Evolutionary conservation across 176 grass and related monocot species (phyloP), one percentile per base, ranked within the genome.

Genomic region (Avena sativa): DNA sequence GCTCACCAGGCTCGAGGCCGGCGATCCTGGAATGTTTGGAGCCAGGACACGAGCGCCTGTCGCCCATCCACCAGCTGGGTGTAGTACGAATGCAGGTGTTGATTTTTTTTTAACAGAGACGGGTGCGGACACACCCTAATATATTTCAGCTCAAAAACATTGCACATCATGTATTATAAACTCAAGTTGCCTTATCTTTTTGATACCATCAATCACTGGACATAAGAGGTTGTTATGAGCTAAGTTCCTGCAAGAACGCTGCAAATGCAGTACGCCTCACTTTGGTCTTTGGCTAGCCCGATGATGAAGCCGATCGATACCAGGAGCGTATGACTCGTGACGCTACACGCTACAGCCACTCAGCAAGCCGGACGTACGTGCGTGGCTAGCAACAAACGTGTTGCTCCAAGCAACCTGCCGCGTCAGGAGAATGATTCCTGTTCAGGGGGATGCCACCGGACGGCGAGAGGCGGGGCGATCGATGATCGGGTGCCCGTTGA

Each of bases 11-110:
- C 12, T 5, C 23, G 8, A 88, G 59, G 59, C 32, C 60, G 58
- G 52, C 23, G 62, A n/a, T 60, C 47, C 17, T 61, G 63, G 81
- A 58, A 86, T 85, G 83, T 85, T 49, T 67, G 40, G 64, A 16
- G 62, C 15, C 64, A 28, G 23, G 55, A 60, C 32, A 84, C 28
- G 52, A 32, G 14, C 13, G 21, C 65, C 2, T 40, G 75, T 48
- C 8, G 34, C 71, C 34, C 21, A 48, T 32, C 53, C 66, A 17
- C 75, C 28, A 12, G 20, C 67, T 53, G 66, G 2, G 14, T 52
- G 14, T 52, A 30, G 68, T 17, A 19, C 38, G 65, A 17, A 73
- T 4, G 62, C 23, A 26, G 61, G 60, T 25, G 25, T 25, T 25
- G 25, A 25, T 25, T 25, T 25, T 25, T 25, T 25, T 25, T 25